phyloP scores from a whole-genome alignment of 495 filamentous ascomycete species.

The Pyronema domesticum region DNA sequence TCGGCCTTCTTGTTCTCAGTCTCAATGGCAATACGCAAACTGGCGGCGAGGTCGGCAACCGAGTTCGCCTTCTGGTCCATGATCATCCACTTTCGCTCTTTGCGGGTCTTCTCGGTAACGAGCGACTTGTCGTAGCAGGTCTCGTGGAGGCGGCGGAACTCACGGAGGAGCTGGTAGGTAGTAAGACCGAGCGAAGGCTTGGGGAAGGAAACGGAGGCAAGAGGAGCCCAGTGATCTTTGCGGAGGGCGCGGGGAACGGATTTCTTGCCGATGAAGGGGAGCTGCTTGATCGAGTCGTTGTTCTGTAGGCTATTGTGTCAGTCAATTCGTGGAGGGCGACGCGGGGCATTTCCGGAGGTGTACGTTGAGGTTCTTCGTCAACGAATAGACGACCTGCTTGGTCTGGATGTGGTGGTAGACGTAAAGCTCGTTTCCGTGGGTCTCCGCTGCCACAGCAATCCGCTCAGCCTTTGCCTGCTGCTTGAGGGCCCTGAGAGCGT shows the following conservation, averaged over 20 bases:
- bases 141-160: conserved; percentile 58
- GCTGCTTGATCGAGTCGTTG: conserved; percentile 49
- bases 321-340: neutral
- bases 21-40: conserved; percentile 38
- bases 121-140: conserved; percentile 34
- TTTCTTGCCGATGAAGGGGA: conserved; percentile 83
- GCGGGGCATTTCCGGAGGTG: conserved; percentile 11
- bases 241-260: conserved; percentile 58
- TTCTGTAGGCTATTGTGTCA: conserved; percentile 30
- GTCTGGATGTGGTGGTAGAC: conserved; percentile 63
- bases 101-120: conserved; percentile 26
- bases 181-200: conserved; percentile 42
- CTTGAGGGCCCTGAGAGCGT: no score
- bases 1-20: conserved; percentile 21
- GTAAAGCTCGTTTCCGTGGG: conserved; percentile 56
- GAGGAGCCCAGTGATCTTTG: conserved; percentile 79
- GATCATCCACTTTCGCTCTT: conserved; percentile 42
- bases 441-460: no score
- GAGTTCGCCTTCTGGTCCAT: conserved; percentile 83
- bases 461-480: no score
- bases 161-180: conserved; percentile 64
- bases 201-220: conserved; percentile 59
- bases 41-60: conserved; percentile 70
- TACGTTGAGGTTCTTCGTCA: conserved; percentile 52
- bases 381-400: conserved; percentile 69